Evolutionary conservation across 2,329 filamentous ascomycete species (phyloP), one percentile per base, ranked within the genome.

Genomic region (Penicillium sclerotigenum): DNA sequence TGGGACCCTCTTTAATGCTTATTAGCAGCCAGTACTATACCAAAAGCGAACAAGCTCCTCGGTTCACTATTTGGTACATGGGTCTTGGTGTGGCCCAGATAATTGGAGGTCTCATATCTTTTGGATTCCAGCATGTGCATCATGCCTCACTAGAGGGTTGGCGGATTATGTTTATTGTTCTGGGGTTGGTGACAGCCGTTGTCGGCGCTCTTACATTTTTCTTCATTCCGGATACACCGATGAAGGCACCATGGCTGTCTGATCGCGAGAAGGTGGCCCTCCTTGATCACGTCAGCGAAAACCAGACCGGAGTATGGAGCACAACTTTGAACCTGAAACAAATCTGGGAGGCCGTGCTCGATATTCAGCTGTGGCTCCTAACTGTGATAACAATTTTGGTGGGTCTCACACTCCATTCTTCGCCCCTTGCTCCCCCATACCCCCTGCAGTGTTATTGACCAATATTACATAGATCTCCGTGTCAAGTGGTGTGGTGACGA

Each of bases 31-130:
- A 82, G 65, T 86, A 81, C 77, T 86, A 84, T 48, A 80, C 77
- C 28, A 79, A 80, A 55, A 74, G 75, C 2, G 84, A 87, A 67
- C 81, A 83, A 64, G 80, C 82, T 4, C 80, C 82, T 8, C 78
- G 84, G 9, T 84, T 85, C 67, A 81, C 79, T 18, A 77, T 86
- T 64, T 86, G 83, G 84, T 86, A 85, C 65, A 76, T 79, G 33
- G 83, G 83, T 9, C 74, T 86, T 13, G 84, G 84, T 1, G 70
- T 83, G 3, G 83, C 82, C 6, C 83, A 86, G 70, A 65, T 65
- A 2, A 11, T 65, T 4, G 63, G 63, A n/a, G 63, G 63, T 3
- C 52, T 65, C 26, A 68, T 81, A 22, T 79, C 77, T 6, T 86
- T 79, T 59, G 83, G 73, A 40, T 85, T 84, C 67, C 82, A 85